Evolutionary conservation across 2,329 filamentous ascomycete species (phyloP).

Genomic region (Aspergillus oerlinghausenensis): DNA sequence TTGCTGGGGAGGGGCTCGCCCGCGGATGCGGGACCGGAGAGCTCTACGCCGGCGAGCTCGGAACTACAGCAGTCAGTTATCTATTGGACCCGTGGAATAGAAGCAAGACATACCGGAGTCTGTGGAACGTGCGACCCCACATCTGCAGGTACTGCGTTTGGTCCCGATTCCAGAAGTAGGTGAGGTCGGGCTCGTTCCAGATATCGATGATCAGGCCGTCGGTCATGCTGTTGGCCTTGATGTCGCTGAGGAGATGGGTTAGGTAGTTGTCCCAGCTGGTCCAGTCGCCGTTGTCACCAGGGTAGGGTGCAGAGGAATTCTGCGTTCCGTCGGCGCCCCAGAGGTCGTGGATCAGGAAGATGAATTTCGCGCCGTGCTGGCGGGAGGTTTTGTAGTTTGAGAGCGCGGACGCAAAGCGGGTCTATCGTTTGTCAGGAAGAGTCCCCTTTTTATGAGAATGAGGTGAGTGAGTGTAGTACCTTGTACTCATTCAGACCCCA

Average conservation of each 20-base stretch:
- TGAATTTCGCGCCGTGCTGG: background rate
- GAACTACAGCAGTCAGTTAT: background rate
- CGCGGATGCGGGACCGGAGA: slow-evolving; percentile 40
- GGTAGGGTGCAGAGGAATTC: background rate
- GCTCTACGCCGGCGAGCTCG: slow-evolving; percentile 14
- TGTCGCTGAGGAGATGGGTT: slow-evolving; percentile 14
- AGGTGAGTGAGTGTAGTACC: background rate
- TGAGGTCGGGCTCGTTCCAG: slow-evolving; percentile 51
- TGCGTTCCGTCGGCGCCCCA: slow-evolving; percentile 5
- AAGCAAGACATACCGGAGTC: slow-evolving; percentile 29
- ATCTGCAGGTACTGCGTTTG: slow-evolving; percentile 40
- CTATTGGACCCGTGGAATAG: too few species aligned
- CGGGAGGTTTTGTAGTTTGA: background rate
- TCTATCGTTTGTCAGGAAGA: background rate
- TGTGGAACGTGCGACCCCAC: slow-evolving; percentile 36
- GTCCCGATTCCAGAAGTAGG: slow-evolving; percentile 34
- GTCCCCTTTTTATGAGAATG: background rate
- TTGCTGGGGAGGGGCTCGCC: slow-evolving; percentile 27
- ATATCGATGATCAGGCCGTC: slow-evolving; percentile 44
- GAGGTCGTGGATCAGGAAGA: slow-evolving; percentile 7
- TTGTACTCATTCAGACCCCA: slow-evolving; percentile 25
- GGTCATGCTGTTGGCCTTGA: slow-evolving; percentile 23
- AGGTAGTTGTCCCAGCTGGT: slow-evolving; percentile 11
- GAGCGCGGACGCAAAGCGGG: background rate
- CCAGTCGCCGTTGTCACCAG: slow-evolving; percentile 5